Evolutionary conservation across 768 basidiomycete genomes (phyloP), one percentile per base, ranked within the genome.

Genomic region (Candolleomyces aberdarensis): DNA sequence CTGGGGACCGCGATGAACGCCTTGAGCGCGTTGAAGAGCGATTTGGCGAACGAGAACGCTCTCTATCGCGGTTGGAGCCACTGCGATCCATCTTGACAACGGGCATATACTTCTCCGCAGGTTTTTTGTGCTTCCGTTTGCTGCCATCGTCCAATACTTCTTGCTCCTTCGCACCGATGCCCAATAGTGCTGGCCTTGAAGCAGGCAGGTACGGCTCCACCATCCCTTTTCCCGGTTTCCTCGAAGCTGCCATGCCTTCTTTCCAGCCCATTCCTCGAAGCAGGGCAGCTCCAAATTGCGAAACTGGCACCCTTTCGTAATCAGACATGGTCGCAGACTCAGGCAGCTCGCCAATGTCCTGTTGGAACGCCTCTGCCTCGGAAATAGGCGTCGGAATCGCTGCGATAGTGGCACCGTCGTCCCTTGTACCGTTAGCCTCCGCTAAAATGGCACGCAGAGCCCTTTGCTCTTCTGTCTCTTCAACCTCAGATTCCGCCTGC

Each of bases 241-340:
- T 79, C 22, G 86, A 80, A 3, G 91, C 92, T 4, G 88, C 85
- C 3, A 83, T 83, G 0, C 91, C 90, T 40, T 91, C 87, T 62
- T 91, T 91, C 94, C 94, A 98, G 2, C 96, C 96, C 97, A 98
- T 98, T 0, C 96, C 96, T 49, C 95, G 84, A 4, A 97, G 79
- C 66, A 98, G 83, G 7, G 97, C 97, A 5, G 91, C 87, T 6
- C 97, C 96, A 65, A 98, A 99, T 59, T 92, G 89, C 5, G 90
- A 88, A 15, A 99, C 88, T 0, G 97, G 97, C 0, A 98, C 85
- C 19, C 94, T 89, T 40, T 85, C 85, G 69, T 98, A 99, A 72
- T 96, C 96, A 0, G 91, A 87, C 17, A 91, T 74, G 0, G 91
- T 86, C 1, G 95, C 86, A 56, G 74, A 72, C 7, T 91, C 89